A percentile compares a stretch with the other conserved stretches of the same genome.
Evolutionary conservation across 768 basidiomycete species (phyloP).

Genomic region (Erythrobasidium yunnanense): DNA sequence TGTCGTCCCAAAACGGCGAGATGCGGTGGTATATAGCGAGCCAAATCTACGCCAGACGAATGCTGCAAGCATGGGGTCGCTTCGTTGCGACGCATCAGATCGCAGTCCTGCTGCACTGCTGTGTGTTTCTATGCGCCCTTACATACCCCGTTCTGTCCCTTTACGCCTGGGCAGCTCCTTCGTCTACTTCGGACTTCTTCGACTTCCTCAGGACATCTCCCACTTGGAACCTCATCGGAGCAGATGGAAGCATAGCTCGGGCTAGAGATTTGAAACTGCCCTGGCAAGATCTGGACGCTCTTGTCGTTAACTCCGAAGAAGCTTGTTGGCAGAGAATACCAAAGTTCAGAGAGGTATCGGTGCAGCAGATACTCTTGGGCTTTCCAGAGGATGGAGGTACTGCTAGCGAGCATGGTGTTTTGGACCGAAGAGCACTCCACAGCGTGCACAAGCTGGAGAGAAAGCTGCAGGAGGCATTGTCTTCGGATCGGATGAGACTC

Average conservation of each 20-base stretch:
- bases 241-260: conserved; percentile 8
- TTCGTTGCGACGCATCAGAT: conserved; percentile 28
- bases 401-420: conserved; percentile 27
- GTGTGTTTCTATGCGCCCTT: conserved; percentile 22
- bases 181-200: conserved; percentile 1
- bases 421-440: conserved; percentile 16
- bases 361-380: conserved; percentile 19
- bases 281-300: conserved; percentile 15
- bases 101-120: conserved; percentile 25
- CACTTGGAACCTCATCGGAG: conserved; percentile 8
- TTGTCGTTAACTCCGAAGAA: conserved; percentile 16
- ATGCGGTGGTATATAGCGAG: neutral
- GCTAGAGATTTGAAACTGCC: conserved; percentile 18
- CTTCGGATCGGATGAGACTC: neutral
- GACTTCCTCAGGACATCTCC: conserved; percentile 14
- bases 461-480: neutral
- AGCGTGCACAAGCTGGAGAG: conserved; percentile 9
- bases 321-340: conserved; percentile 26
- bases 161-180: conserved; percentile 23
- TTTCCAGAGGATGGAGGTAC: neutral
- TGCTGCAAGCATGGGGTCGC: conserved; percentile 16
- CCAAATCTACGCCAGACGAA: conserved; percentile 6
- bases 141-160: conserved; percentile 26
- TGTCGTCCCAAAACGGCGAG: too few relatives aligned
- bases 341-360: conserved; percentile 23